A percentile compares a stretch with the other conserved stretches of the same genome.
phyloP scores from a whole-genome alignment of 495 filamentous ascomycete genomes.

The Xylaria curta region DNA sequence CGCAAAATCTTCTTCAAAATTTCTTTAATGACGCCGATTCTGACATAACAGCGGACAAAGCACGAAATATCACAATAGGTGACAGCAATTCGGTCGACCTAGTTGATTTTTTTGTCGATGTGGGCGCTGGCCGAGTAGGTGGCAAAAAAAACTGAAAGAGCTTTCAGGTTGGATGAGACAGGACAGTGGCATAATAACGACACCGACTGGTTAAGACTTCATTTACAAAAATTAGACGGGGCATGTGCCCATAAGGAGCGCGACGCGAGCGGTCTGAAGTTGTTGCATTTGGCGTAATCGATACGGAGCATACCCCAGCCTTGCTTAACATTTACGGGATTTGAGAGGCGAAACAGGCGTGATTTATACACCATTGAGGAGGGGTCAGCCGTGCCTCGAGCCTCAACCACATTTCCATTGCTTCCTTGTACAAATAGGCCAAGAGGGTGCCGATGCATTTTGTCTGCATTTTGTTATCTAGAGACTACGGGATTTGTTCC shows the following conservation, averaged over 20 bases:
- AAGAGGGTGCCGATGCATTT: constrained; percentile 15
- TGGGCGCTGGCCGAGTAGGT: constrained; percentile 42
- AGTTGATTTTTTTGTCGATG: constrained; percentile 47
- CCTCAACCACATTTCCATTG: constrained; percentile 9
- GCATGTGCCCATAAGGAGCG: not conserved
- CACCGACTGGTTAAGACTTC: constrained; percentile 2
- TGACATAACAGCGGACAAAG: constrained; percentile 36
- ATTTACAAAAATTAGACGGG: constrained; percentile 12
- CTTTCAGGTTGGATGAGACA: not conserved
- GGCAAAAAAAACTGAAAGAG: constrained; percentile 29
- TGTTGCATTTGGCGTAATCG: constrained; percentile 23
- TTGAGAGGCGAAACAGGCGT: constrained; percentile 12
- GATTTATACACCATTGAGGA: not conserved
- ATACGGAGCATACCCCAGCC: constrained; percentile 7
- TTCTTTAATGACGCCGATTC: constrained; percentile 53
- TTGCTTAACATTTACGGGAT: constrained; percentile 20
- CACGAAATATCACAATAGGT: constrained; percentile 52
- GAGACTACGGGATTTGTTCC: constrained; percentile 3
- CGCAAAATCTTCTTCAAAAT: constrained; percentile 62
- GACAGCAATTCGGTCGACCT: constrained; percentile 54
- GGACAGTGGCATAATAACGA: not conserved
- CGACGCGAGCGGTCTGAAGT: not conserved
- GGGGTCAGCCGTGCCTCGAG: not conserved
- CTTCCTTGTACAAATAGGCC: constrained; percentile 23
- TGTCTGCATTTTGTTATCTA: constrained; percentile 25